Percentiles rank a stretch among this genome's conserved stretches.
Conservation (phyloP, 2,329 filamentous ascomycete species). For the Colletotrichum falcatum region DNA sequence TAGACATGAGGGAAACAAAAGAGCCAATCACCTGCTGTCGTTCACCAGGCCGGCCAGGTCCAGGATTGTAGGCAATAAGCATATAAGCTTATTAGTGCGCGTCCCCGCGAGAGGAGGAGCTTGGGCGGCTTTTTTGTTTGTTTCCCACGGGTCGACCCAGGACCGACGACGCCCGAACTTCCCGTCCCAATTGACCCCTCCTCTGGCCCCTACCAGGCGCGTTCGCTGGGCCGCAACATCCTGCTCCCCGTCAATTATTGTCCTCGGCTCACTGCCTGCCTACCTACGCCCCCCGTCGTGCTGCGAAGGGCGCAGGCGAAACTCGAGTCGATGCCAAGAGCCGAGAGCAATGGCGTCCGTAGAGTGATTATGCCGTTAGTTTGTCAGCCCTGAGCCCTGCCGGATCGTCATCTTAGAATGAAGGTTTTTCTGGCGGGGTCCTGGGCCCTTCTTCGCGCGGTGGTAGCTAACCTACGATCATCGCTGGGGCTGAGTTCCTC, state of each 20-base stretch:
- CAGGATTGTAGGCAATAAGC: conserved; percentile 1
- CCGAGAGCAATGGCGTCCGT: background rate
- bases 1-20: background rate
- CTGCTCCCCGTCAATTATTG: background rate
- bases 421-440: background rate
- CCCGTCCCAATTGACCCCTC: background rate
- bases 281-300: background rate
- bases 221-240: background rate
- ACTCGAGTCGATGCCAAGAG: background rate
- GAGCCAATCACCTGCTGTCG: background rate
- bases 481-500: background rate
- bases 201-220: background rate
- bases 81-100: conserved; percentile 14
- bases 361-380: background rate
- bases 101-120: background rate
- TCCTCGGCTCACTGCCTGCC: background rate
- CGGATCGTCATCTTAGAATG: background rate
- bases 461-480: background rate
- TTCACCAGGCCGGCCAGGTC: background rate
- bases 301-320: conserved; percentile 1
- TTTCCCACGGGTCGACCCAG: background rate
- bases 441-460: background rate
- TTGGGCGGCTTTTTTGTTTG: background rate
- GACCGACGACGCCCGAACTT: background rate
- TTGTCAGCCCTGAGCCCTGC: background rate